A percentile compares a stretch with the other conserved stretches of the same genome.
These are phyloP conservation scores for Sphaerulina vaccinii DNA, from an alignment of 2,329 filamentous ascomycete species.

Conservation along the genomic window DNA sequence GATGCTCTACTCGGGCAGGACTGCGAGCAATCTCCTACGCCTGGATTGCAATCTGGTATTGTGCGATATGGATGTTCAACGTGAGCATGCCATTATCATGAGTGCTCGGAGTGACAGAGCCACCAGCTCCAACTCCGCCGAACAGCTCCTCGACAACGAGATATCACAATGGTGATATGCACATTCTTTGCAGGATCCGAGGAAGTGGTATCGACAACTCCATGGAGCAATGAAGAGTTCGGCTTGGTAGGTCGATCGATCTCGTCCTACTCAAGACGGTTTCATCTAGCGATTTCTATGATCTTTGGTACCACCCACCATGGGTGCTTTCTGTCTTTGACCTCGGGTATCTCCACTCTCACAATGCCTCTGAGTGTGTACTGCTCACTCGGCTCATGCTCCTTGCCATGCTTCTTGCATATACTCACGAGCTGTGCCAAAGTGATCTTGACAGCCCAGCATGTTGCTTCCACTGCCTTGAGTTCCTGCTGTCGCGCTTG, in stretches of 20 bases:
- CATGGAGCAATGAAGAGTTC: too few relatives aligned
- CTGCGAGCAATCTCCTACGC: too few relatives aligned
- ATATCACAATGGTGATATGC: too few relatives aligned
- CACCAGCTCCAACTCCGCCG: too few relatives aligned
- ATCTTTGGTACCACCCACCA: constrained; percentile 51
- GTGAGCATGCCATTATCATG: too few relatives aligned
- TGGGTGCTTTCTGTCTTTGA: constrained; percentile 43
- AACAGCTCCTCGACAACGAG: too few relatives aligned
- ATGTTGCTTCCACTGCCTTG: constrained; percentile 39
- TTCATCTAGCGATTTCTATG: constrained; percentile 10
- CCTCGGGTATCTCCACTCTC: constrained; percentile 39
- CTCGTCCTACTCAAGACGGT: constrained; percentile 1
- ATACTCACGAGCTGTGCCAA: constrained; percentile 25
- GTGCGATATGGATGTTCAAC: too few relatives aligned
- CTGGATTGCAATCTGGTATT: too few relatives aligned
- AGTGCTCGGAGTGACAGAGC: too few relatives aligned
- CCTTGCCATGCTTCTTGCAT: constrained; percentile 25
- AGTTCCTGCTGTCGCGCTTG: constrained; percentile 22
- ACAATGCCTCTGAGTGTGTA: constrained; percentile 25
- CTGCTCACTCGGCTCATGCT: constrained; percentile 1
- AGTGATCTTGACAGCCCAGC: constrained; percentile 34
- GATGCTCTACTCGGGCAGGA: too few relatives aligned
- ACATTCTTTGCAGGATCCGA: not conserved
- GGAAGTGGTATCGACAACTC: not conserved
- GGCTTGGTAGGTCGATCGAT: not conserved